A percentile compares a stretch with the other conserved stretches of the same genome.
phyloP scores from a whole-genome alignment of 148 eudicot species.

The Rhododendron williamsianum region DNA sequence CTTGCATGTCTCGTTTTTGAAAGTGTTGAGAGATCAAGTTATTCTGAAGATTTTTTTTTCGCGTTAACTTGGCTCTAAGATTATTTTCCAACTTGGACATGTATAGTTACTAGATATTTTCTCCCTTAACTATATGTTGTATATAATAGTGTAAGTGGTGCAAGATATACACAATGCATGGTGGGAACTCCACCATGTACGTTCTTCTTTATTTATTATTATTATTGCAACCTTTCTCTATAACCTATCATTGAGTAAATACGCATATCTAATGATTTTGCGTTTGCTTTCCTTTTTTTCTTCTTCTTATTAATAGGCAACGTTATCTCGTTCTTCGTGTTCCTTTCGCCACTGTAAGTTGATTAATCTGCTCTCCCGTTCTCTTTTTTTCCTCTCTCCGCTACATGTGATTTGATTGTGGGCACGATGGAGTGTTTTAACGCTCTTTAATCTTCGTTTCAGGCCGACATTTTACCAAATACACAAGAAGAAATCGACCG shows the following conservation, averaged over 20 bases:
- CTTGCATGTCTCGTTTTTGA: background rate
- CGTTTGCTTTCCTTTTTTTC: background rate
- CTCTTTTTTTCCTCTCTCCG: background rate
- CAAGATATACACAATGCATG: background rate
- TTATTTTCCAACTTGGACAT: background rate
- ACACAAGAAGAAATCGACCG: constrained; percentile 67
- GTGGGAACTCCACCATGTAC: background rate
- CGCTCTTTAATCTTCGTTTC: background rate
- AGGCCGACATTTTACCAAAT: constrained; percentile 75
- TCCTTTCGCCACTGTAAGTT: constrained; percentile 78
- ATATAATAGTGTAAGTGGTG: background rate
- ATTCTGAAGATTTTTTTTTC: background rate
- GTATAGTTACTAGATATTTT: background rate
- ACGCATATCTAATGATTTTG: background rate
- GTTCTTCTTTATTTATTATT: background rate
- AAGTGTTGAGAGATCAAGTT: background rate
- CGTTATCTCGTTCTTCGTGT: constrained; percentile 74
- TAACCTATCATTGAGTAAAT: no score
- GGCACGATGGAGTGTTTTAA: background rate
- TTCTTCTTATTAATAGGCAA: constrained; percentile 39
- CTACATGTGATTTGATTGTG: background rate
- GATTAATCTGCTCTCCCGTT: background rate
- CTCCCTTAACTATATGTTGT: background rate
- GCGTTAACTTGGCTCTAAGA: background rate
- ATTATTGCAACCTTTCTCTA: background rate